Base-by-base conservation (phyloP, 2,329 filamentous ascomycete species). In the Monosporascus sp. region DNA sequence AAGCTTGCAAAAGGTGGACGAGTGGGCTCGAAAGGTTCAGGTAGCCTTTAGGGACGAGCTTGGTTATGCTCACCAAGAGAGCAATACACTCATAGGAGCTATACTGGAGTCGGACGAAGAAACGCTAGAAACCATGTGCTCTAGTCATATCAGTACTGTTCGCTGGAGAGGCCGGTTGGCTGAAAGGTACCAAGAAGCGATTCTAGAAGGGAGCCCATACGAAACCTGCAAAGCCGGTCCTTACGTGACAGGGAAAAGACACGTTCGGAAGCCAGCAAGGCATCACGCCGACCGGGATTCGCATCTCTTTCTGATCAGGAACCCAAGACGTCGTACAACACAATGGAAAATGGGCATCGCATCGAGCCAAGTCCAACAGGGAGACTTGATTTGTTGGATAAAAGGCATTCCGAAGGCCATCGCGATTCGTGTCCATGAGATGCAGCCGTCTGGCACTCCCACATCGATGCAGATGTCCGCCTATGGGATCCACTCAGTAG, bases 331-430 rank as follows among this genome's bases (percentile, higher is more conserved):
- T 11, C 9, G 9, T 9, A 11, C 9, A 31, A 31, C 27, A 3
- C 25, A 24, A 24, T 52, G 49, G 44, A 51, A 49, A 20, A 51
- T 54, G 49, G 51, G 51, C n/a, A 51, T 56, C 22, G 35, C 49
- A 20, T 56, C 52, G 15, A 45, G 35, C 22, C 37, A 50, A 20
- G 27, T 39, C 14, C 9, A 48, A 17, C 15, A 17, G 17, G 54
- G 52, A 15, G 54, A 54, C 31, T 36, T 51, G 7, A 14, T 54
- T 2, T 47, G 50, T 9, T 47, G 27, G 45, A 24, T 54, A 17
- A 48, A 18, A 20, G 49, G 31, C 9, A 52, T 44, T 5, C 20
- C 9, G 8, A 36, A n/a, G 45, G 51, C 49, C 9, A 17, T 56
- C 5, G 5, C 54, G 15, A 43, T 54, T 9, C 49, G 49, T 14